These are phyloP conservation scores for Erodium maritimum DNA, from an alignment of 345 rosid species.

Conservation along the genomic window DNA sequence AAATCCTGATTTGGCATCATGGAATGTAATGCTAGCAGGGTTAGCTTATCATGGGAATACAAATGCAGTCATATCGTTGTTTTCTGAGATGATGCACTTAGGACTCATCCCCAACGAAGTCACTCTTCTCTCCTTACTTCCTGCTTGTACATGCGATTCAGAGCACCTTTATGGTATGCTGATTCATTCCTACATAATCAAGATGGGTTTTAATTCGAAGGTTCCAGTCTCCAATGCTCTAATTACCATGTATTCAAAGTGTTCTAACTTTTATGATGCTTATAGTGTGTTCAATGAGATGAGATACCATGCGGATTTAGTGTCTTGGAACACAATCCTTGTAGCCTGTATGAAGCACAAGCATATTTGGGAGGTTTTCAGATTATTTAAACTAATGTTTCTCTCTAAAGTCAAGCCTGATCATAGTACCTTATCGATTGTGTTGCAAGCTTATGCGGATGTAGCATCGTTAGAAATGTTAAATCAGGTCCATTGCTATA, in stretches of 20 bases:
- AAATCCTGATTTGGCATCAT: conserved; percentile 43
- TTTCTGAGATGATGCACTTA: conserved; percentile 25
- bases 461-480: conserved; percentile 57
- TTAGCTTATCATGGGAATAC: conserved; percentile 27
- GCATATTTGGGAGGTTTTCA: conserved; percentile 38
- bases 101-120: conserved; percentile 27
- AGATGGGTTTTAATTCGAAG: conserved; percentile 26
- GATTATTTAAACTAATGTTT: conserved; percentile 43
- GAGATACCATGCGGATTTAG: conserved; percentile 28
- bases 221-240: conserved; percentile 40
- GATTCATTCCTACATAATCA: conserved; percentile 37
- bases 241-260: conserved; percentile 47
- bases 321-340: conserved; percentile 69
- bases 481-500: conserved; percentile 46
- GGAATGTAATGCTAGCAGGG: conserved; percentile 55
- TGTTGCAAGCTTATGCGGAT: conserved; percentile 50
- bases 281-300: conserved; percentile 44
- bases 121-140: conserved; percentile 38
- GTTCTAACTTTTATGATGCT: conserved; percentile 27
- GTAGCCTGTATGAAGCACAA: conserved; percentile 49
- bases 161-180: conserved; percentile 34
- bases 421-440: conserved; percentile 33
- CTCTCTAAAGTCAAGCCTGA: conserved; percentile 37
- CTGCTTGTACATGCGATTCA: conserved; percentile 25
- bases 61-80: conserved; percentile 26